Base-by-base conservation (phyloP, 352 stramenopile genomes). In the Globisporangium splendens region DNA sequence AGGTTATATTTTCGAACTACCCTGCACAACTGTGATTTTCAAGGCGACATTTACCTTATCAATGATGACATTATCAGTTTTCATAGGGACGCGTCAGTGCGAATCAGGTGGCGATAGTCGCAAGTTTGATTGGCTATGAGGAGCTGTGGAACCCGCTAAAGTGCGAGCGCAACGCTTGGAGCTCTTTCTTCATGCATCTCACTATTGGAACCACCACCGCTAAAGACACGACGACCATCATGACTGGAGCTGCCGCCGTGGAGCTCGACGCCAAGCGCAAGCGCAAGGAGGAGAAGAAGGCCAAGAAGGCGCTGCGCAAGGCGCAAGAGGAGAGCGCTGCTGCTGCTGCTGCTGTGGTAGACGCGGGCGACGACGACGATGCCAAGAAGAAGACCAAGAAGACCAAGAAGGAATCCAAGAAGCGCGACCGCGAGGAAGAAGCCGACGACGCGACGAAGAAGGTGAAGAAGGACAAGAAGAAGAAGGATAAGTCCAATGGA, bases 391-490 rank as follows among this genome's bases (percentile, higher is more conserved):
- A 70, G 57, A 69, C 62, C 50, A 5, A 65, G 28, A 77, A 61
- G 53, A 53, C 53, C 18, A 81, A 82, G 51, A 80, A 72, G 49
- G 46, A 31, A 5, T 31, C 41, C 50, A 69, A 74, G 65, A 81
- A 81, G 66, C 54, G 58, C 33, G 44, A 53, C 18, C 56, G 62
- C 38, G 56, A 61, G 10, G 62, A 62, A 31, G 69, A 76, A 46
- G 74, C 79, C 63, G 64, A 50, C 49, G 12, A 50, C 42, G 39
- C 83, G 48, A 44, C 47, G 15, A 80, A 83, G 67, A 83, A 81
- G 44, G 31, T 70, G 42, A 84, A 89, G 38, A 88, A 91, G 52
- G 49, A 81, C 52, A 81, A 85, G 51, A 59, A 56, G 15, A 64
- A 74, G 44, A 50, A 62, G 3, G 66, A 56, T 12, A 72, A 56